Conservation (phyloP, 352 stramenopile species). For the Elongisporangium prolatum region DNA sequence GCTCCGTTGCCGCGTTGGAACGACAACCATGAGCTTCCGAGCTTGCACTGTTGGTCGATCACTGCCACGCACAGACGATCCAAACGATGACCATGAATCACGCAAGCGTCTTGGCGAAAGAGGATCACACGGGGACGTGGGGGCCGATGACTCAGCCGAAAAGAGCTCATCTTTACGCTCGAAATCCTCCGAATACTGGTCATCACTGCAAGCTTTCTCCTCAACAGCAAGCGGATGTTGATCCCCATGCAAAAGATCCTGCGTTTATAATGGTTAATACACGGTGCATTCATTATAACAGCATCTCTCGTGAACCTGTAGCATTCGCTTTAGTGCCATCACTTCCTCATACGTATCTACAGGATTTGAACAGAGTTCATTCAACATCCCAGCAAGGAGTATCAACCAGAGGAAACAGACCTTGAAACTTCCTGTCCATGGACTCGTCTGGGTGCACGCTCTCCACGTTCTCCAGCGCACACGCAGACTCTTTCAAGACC, state of each 20-base stretch:
- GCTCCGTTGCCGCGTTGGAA: neutral
- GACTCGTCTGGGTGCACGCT: neutral
- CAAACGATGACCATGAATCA: neutral
- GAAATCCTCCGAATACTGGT: neutral
- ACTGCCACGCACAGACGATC: neutral
- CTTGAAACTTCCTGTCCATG: constrained; percentile 39
- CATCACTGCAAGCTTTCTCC: neutral
- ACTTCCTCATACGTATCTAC: constrained; percentile 56
- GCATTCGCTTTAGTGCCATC: constrained; percentile 43
- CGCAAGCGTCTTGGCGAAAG: neutral
- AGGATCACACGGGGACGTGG: neutral
- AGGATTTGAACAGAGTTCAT: neutral
- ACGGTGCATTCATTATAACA: neutral
- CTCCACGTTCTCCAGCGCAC: neutral
- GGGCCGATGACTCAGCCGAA: neutral
- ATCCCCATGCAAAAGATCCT: neutral
- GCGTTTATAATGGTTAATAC: too few relatives aligned
- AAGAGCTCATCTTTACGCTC: neutral
- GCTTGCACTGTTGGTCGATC: neutral
- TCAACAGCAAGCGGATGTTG: neutral
- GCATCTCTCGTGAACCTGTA: constrained; percentile 21
- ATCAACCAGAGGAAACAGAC: constrained; percentile 7
- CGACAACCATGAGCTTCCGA: neutral
- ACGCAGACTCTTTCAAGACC: neutral
- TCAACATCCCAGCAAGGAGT: too few relatives aligned